phyloP scores from a whole-genome alignment of 106 monocot species.

The Dendrobium catenatum region DNA sequence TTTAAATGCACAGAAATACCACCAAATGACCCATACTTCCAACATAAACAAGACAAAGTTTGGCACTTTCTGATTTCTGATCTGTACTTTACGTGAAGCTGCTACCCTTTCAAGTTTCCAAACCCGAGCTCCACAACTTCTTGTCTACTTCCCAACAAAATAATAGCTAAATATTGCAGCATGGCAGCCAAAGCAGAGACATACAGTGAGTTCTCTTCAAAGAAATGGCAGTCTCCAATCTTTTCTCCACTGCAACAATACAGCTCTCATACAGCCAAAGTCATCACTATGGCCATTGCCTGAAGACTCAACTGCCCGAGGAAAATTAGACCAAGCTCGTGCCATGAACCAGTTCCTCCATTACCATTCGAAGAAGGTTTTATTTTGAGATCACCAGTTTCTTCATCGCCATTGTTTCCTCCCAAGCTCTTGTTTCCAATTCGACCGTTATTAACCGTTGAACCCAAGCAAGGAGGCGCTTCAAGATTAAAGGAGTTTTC shows the following conservation, averaged over 20 bases:
- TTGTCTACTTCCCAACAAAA: not conserved
- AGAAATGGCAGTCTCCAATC: not conserved
- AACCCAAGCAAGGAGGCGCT: conserved; percentile 25
- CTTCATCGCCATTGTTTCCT: not conserved
- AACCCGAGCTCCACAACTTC: not conserved
- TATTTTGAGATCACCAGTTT: not conserved
- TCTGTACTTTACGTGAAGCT: not conserved
- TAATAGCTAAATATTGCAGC: not conserved
- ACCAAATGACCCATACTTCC: not conserved
- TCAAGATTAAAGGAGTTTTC: conserved; percentile 22
- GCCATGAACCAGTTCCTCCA: not conserved
- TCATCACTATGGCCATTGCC: not conserved
- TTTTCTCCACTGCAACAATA: not conserved
- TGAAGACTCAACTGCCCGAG: not conserved
- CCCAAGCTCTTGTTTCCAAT: not conserved
- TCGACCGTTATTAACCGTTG: not conserved
- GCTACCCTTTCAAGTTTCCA: not conserved
- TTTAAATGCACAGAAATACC: not conserved
- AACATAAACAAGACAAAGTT: not conserved
- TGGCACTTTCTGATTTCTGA: not conserved
- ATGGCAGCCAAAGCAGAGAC: not conserved
- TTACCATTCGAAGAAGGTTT: not conserved
- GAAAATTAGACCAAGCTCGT: not conserved
- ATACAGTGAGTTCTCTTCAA: not conserved
- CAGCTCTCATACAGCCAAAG: not conserved